These are phyloP conservation scores for Sporothrix brunneoviolacea DNA, from an alignment of 2,329 filamentous ascomycete genomes.

Conservation along the genomic window DNA sequence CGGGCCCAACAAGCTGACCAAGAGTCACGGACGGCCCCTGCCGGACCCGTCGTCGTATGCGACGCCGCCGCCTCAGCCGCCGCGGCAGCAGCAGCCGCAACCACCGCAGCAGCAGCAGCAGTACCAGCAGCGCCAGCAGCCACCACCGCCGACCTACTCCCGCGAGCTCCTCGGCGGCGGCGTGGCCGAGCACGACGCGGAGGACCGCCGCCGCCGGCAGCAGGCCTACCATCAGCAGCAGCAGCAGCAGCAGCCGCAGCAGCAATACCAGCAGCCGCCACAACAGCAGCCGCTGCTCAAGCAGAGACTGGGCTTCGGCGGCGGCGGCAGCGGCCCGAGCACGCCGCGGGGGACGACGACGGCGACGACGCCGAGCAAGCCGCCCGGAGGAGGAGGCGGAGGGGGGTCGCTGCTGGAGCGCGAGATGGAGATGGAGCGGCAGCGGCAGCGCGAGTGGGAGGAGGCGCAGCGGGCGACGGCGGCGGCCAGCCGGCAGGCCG, in stretches of 20 bases:
- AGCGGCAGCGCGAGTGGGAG: constrained; percentile 75
- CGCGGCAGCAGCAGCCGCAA: constrained; percentile 30
- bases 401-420: constrained; percentile 67
- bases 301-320: constrained; percentile 9
- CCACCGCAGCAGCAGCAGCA: constrained; percentile 9
- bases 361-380: too few relatives aligned
- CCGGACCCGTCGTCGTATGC: constrained; percentile 40
- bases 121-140: constrained; percentile 13
- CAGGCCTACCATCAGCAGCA: constrained; percentile 39
- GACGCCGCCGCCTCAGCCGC: constrained; percentile 14
- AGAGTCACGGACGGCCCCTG: constrained; percentile 42
- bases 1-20: constrained; percentile 25
- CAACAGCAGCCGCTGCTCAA: constrained; percentile 8
- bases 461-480: constrained; percentile 61
- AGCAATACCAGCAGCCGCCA: neutral
- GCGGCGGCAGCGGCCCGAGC: constrained; percentile 1
- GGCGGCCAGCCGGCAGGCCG: constrained; percentile 49
- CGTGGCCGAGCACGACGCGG: constrained; percentile 54
- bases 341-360: too few relatives aligned
- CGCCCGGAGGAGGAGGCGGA: too few relatives aligned
- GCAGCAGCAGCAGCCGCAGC: neutral
- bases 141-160: constrained; percentile 37
- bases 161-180: constrained; percentile 48
- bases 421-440: constrained; percentile 73
- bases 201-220: constrained; percentile 50